A percentile compares a stretch with the other conserved stretches of the same genome.
Conservation (phyloP, 495 filamentous ascomycete genomes). For the Xylona heveae region DNA sequence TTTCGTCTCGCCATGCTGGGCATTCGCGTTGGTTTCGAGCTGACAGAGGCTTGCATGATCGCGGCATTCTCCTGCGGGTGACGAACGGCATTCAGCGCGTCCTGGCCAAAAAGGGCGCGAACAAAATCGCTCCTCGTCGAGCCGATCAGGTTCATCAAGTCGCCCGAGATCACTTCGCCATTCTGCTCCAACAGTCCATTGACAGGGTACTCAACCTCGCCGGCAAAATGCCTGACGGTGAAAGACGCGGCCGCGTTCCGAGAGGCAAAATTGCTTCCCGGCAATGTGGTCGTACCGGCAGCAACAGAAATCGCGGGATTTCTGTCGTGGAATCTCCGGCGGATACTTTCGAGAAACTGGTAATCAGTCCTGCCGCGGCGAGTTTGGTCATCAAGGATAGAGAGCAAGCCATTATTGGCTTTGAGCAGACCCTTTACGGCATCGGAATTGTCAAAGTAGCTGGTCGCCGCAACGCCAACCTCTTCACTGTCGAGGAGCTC, state of each 20-base stretch:
- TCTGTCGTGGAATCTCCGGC: conserved; percentile 83
- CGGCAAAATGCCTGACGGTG: conserved; percentile 84
- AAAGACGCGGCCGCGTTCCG: conserved; percentile 57
- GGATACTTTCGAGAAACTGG: conserved; percentile 74
- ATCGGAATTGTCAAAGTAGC: conserved; percentile 94
- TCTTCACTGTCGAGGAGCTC: conserved; percentile 87
- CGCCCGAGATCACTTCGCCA: conserved; percentile 83
- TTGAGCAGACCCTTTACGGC: conserved; percentile 80
- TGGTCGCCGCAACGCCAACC: conserved; percentile 67
- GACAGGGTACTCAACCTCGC: conserved; percentile 87
- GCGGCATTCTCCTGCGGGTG: conserved; percentile 80
- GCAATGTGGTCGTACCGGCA: conserved; percentile 39
- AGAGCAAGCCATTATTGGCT: conserved; percentile 73
- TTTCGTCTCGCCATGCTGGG: conserved; percentile 68
- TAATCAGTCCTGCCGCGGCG: conserved; percentile 67
- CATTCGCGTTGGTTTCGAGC: conserved; percentile 77
- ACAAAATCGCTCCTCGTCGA: conserved; percentile 76
- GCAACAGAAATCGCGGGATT: conserved; percentile 72
- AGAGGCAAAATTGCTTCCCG: conserved; percentile 66
- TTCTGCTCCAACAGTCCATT: conserved; percentile 81
- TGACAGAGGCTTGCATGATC: conserved; percentile 90
- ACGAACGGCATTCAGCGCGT: conserved; percentile 69
- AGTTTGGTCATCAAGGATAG: conserved; percentile 90
- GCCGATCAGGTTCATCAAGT: conserved; percentile 87
- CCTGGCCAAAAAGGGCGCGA: conserved; percentile 75